A percentile compares a stretch with the other conserved stretches of the same genome.
phyloP scores from a whole-genome alignment of 225 moss, liverwort and hornwort species.

The Climacium dendroides region DNA sequence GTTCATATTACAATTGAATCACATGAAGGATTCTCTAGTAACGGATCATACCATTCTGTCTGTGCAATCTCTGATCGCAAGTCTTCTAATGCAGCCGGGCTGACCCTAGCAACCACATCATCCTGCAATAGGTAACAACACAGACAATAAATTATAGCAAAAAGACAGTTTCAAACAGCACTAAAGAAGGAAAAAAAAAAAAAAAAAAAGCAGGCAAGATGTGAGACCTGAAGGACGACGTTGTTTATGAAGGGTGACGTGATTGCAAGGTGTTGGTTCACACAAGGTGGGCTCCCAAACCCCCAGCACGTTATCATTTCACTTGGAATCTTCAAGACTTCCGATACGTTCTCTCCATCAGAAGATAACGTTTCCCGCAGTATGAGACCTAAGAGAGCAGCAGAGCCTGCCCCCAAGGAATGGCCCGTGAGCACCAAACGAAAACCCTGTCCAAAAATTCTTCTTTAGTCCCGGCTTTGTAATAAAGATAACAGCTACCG shows the following conservation, averaged over 20 bases:
- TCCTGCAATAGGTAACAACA: slow-evolving; percentile 28
- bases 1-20: neutral
- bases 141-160: neutral
- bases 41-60: slow-evolving; percentile 59
- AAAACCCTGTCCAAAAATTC: slow-evolving; percentile 48
- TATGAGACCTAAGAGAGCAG: slow-evolving; percentile 49
- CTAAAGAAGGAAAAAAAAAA: too few relatives aligned
- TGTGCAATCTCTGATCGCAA: slow-evolving; percentile 64
- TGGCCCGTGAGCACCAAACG: slow-evolving; percentile 80
- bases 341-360: slow-evolving; percentile 28
- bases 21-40: neutral
- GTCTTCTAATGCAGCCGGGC: slow-evolving; percentile 79
- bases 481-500: neutral
- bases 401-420: slow-evolving; percentile 81
- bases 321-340: slow-evolving; percentile 33
- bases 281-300: slow-evolving; percentile 80
- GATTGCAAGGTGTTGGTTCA: slow-evolving; percentile 44
- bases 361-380: slow-evolving; percentile 26
- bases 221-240: slow-evolving; percentile 63
- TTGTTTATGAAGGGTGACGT: slow-evolving; percentile 40
- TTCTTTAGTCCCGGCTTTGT: neutral
- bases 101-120: slow-evolving; percentile 76
- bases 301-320: slow-evolving; percentile 72
- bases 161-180: neutral
- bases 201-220: neutral